Evolutionary conservation across 164 flowering plant genomes (phyloP).

Genomic region (Aristolochia contorta): DNA sequence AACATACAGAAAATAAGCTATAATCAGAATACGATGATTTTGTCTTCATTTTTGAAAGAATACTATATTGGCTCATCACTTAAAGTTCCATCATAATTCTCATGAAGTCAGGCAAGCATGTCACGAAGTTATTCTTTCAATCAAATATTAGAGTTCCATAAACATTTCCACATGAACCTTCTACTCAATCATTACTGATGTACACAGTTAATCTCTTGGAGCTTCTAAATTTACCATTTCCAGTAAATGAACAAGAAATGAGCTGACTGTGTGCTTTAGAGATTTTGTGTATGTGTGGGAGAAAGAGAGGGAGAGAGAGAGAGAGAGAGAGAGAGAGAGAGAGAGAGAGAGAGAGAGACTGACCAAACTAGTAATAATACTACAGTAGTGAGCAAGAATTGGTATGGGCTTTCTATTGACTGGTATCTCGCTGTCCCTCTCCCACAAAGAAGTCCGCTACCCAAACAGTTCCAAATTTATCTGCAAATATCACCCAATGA

Average conservation of each 20-base stretch:
- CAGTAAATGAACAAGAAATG: neutral
- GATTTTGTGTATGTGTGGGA: neutral
- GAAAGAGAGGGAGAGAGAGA: neutral
- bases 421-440: slow-evolving; percentile 16
- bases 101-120: too few relatives aligned
- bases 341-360: neutral
- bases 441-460: slow-evolving; percentile 34
- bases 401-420: slow-evolving; percentile 49
- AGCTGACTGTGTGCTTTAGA: neutral
- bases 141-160: too few relatives aligned
- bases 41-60: too few relatives aligned
- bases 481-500: slow-evolving; percentile 67
- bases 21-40: too few relatives aligned
- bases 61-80: too few relatives aligned
- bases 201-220: too few relatives aligned
- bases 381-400: slow-evolving; percentile 81
- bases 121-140: too few relatives aligned
- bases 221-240: too few relatives aligned
- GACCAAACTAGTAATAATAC: slow-evolving; percentile 93
- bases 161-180: too few relatives aligned
- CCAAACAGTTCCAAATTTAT: slow-evolving; percentile 96
- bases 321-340: neutral
- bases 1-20: too few relatives aligned
- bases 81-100: too few relatives aligned
- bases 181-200: too few relatives aligned